Conservation (phyloP, 805 yeast species). For the Suhomyces tanzawaensis region DNA sequence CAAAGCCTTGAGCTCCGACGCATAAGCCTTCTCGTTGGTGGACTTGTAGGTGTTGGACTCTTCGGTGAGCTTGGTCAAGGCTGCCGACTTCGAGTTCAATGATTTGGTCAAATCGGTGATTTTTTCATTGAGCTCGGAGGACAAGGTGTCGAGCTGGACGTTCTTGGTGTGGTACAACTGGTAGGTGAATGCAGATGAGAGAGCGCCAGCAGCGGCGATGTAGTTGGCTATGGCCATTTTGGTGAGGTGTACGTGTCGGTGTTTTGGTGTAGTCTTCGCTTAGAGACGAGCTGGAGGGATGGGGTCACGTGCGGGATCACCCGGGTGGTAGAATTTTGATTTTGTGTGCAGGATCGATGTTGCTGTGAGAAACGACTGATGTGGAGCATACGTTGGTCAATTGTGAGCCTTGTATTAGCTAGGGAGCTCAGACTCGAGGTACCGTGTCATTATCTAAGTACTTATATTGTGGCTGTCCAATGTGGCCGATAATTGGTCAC, state of each 20-base stretch:
- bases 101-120: conserved; percentile 8
- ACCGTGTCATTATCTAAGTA: too few relatives aligned
- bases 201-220: conserved; percentile 18
- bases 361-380: too few relatives aligned
- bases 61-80: conserved; percentile 6
- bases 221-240: conserved; percentile 14
- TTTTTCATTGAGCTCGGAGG: conserved; percentile 10
- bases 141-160: conserved; percentile 12
- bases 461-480: too few relatives aligned
- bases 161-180: conserved; percentile 19
- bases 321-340: too few relatives aligned
- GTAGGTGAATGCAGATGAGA: conserved; percentile 18
- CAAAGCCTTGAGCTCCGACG: conserved; percentile 6
- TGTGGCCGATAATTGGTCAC: too few relatives aligned
- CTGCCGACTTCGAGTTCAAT: conserved; percentile 9
- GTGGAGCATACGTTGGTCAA: too few relatives aligned
- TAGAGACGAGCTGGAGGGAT: neutral
- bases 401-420: too few relatives aligned
- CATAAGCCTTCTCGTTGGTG: conserved; percentile 9
- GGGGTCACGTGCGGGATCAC: too few relatives aligned
- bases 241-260: neutral
- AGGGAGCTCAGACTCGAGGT: too few relatives aligned
- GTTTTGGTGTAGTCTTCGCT: neutral
- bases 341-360: too few relatives aligned
- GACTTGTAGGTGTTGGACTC: neutral